Evolutionary conservation across 129 eudicot species (phyloP).

Genomic region (Pseudognaphalium luteoalbum): DNA sequence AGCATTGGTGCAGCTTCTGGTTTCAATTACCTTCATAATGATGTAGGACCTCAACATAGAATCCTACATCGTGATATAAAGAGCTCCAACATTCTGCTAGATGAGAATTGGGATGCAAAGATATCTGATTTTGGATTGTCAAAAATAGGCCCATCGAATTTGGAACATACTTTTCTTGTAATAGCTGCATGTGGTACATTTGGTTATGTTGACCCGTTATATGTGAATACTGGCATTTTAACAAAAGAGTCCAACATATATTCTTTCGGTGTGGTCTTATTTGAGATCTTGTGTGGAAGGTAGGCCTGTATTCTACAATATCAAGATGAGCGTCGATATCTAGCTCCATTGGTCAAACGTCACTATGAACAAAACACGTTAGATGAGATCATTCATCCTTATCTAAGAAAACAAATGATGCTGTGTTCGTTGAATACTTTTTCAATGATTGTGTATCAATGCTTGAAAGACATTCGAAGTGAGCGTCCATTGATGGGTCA

Average conservation of each 20-base stretch:
- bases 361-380: not conserved
- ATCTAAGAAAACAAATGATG: not conserved
- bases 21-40: not conserved
- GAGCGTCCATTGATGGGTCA: not conserved
- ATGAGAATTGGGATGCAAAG: not conserved
- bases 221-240: not conserved
- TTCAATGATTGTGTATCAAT: not conserved
- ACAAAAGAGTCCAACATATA: not conserved
- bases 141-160: not conserved
- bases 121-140: not conserved
- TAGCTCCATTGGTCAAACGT: not conserved
- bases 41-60: not conserved
- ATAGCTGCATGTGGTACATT: not conserved
- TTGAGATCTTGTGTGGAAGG: not conserved
- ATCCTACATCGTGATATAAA: not conserved
- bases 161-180: not conserved
- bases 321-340: too few species aligned
- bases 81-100: not conserved
- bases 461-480: not conserved
- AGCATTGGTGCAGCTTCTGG: not conserved
- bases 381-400: not conserved
- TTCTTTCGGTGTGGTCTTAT: not conserved
- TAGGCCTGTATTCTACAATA: not conserved
- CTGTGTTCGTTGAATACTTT: not conserved
- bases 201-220: not conserved